Evolutionary conservation across 202 grass and related monocot genomes (phyloP), one percentile per base, ranked within the genome.

Genomic region (Panicum virgatum): DNA sequence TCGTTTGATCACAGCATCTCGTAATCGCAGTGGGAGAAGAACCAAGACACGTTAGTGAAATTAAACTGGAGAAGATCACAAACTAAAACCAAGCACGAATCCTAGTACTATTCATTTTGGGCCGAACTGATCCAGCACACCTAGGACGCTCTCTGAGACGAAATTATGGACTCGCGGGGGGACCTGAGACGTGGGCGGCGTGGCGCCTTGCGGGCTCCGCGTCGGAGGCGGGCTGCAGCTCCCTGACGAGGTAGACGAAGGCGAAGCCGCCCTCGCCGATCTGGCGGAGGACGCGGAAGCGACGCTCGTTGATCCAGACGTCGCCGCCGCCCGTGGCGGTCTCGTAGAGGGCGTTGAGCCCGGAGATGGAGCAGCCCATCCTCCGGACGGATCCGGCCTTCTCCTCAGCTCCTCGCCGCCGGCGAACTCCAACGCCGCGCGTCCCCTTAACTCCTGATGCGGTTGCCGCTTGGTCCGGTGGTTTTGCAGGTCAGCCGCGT

Each of bases 281-380:
- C 89, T 96, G 96, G 73, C 91, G 86, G 66, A 99, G 71, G 70
- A 99, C 81, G 76, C 96, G 89, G 80, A 99, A 96, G 36, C 93
- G 92, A 78, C 88, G 92, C 26, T 96, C 89, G 93, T 96, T 99
- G 87, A 99, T 96, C 96, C 96, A 99, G 44, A 99, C 89, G 57
- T 96, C 96, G 66, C 89, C 90, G 50, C 91, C 87, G 50, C 93
- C 89, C 36, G 83, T 94, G 39, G 90, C 89, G 61, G 91, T 89
- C 75, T 92, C 93, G 83, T 96, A 99, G 25, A 99, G 83, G 52
- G 93, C 89, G 73, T 92, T 99, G 19, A 99, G 89, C 64, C 96
- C 96, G 57, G 96, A 99, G 29, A 99, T 85, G 67, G 96, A 96
- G 87, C 96, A 99, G 14, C 96, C 96, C 96, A 99, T 98, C 69